These are phyloP conservation scores for Aureobasidium uvarum DNA, from an alignment of 2,329 filamentous ascomycete species.

Conservation along the genomic window DNA sequence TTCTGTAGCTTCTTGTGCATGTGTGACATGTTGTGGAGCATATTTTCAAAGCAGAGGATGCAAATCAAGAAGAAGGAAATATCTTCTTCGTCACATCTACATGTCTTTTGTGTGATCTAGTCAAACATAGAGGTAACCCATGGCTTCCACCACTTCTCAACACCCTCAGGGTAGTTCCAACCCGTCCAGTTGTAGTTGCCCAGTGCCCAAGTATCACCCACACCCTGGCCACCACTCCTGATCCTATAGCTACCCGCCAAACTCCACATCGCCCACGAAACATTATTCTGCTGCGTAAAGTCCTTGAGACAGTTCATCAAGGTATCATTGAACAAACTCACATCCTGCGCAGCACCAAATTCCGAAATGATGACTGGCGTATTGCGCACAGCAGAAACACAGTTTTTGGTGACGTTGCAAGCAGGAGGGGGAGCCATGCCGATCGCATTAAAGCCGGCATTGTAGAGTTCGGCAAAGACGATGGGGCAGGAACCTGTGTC, in stretches of 20 bases:
- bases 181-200: constrained; percentile 50
- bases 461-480: constrained; percentile 52
- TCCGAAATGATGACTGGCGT: constrained; percentile 42
- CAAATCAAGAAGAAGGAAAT: too few relatives aligned
- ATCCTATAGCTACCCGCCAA: constrained; percentile 52
- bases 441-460: constrained; percentile 52
- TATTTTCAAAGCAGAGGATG: too few relatives aligned
- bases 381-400: constrained; percentile 38
- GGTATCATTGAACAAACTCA: constrained; percentile 46
- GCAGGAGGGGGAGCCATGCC: constrained; percentile 40
- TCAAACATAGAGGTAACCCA: constrained; percentile 47
- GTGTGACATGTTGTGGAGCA: not conserved
- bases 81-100: too few relatives aligned
- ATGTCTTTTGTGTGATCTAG: too few relatives aligned
- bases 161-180: constrained; percentile 48
- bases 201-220: constrained; percentile 52
- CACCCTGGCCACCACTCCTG: constrained; percentile 47
- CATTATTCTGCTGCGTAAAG: constrained; percentile 47
- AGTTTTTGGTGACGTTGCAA: constrained; percentile 40
- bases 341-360: constrained; percentile 42
- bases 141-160: constrained; percentile 53
- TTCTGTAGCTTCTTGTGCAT: not conserved
- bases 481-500: constrained; percentile 49
- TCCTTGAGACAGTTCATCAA: constrained; percentile 49
- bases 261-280: constrained; percentile 54